phyloP scores from a whole-genome alignment of 306 rosid genomes.

The Vachellia pachyceras region DNA sequence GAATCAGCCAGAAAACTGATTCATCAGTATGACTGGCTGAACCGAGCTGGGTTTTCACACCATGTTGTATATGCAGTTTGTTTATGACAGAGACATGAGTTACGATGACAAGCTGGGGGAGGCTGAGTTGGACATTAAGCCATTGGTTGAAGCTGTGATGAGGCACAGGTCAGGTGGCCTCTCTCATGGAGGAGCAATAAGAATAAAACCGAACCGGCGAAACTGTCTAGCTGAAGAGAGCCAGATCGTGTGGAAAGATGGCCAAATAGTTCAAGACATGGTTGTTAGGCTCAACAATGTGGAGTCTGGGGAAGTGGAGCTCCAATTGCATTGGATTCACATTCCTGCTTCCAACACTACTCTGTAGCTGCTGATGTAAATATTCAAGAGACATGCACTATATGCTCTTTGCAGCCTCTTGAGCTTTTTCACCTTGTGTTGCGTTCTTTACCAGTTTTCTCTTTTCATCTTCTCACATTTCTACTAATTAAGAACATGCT shows the following conservation, averaged over 20 bases:
- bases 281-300: constrained; percentile 78
- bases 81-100: constrained; percentile 76
- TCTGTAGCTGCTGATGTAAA: not conserved
- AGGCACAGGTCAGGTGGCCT: constrained; percentile 25
- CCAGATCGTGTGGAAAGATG: not conserved
- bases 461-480: not conserved
- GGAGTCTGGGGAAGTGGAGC: constrained; percentile 82
- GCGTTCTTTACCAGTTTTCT: too few relatives aligned
- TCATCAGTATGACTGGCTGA: too few relatives aligned
- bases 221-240: not conserved
- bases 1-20: too few relatives aligned
- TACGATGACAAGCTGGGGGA: constrained; percentile 91
- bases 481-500: not conserved
- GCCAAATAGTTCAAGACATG: constrained; percentile 58
- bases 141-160: constrained; percentile 57
- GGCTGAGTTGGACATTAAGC: constrained; percentile 66
- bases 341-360: not conserved
- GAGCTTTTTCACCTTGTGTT: not conserved
- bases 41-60: too few relatives aligned
- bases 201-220: not conserved
- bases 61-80: constrained; percentile 49
- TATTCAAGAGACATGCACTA: not conserved
- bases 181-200: constrained; percentile 47
- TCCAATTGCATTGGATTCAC: constrained; percentile 65
- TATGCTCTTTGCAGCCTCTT: not conserved